These are phyloP conservation scores for Dicorynia guianensis DNA, from an alignment of 306 rosid species.

Conservation along the genomic window DNA sequence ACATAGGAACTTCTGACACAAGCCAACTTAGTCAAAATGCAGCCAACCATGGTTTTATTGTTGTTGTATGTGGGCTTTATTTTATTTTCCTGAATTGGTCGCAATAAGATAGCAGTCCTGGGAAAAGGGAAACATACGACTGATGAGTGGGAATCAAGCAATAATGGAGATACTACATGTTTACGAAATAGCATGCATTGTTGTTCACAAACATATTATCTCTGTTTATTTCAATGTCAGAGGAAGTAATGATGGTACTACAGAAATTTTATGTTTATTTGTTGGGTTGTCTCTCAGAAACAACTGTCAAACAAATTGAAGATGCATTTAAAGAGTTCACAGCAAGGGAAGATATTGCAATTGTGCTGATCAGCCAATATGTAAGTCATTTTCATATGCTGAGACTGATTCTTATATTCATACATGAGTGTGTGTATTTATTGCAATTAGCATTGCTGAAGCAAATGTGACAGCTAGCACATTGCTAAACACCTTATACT, in stretches of 20 bases:
- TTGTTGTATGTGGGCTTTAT: not conserved
- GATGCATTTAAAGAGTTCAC: constrained; percentile 96
- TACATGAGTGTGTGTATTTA: constrained; percentile 22
- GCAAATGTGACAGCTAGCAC: not conserved
- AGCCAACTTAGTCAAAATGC: too few species aligned
- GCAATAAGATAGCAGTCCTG: constrained; percentile 7
- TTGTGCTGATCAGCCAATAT: constrained; percentile 92
- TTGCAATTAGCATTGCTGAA: constrained; percentile 23
- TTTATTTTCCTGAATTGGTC: constrained; percentile 20
- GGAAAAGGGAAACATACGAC: constrained; percentile 16
- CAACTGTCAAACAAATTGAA: constrained; percentile 90
- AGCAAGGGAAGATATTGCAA: constrained; percentile 79
- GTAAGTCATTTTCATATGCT: constrained; percentile 61
- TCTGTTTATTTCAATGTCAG: constrained; percentile 10
- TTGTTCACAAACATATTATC: not conserved
- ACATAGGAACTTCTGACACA: too few species aligned
- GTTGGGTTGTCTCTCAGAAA: constrained; percentile 58
- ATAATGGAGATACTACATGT: constrained; percentile 24
- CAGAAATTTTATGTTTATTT: constrained; percentile 18
- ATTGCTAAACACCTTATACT: too few species aligned
- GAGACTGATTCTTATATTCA: not conserved
- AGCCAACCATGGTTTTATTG: too few species aligned
- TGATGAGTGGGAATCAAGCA: not conserved
- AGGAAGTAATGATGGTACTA: constrained; percentile 43
- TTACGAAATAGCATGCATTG: constrained; percentile 3